Evolutionary conservation across 2,329 filamentous ascomycete genomes (phyloP).

Genomic region (Fusarium beomiforme): DNA sequence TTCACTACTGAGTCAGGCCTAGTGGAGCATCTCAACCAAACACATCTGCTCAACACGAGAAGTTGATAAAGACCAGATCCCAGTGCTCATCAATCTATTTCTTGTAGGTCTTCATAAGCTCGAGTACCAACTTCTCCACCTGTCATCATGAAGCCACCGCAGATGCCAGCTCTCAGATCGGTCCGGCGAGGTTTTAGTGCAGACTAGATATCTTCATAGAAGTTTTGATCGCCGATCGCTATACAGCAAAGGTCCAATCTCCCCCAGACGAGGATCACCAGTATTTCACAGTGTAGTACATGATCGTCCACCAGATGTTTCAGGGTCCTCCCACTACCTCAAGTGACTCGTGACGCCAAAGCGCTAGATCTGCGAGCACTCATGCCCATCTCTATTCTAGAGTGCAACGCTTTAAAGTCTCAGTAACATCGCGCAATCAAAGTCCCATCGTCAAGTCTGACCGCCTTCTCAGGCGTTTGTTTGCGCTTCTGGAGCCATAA

Average conservation of each 20-base stretch:
- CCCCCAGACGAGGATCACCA: constrained; percentile 34
- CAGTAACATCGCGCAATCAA: background rate
- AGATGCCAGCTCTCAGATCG: background rate
- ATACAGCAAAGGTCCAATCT: constrained; percentile 15
- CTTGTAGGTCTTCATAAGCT: constrained; percentile 14
- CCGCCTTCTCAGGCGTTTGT: constrained; percentile 3
- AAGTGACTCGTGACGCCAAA: background rate
- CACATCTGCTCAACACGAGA: background rate
- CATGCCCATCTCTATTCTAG: constrained; percentile 3
- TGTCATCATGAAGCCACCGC: constrained; percentile 4
- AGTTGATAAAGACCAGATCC: constrained; percentile 5
- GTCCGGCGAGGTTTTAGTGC: background rate
- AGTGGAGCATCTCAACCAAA: background rate
- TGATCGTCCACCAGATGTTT: constrained; percentile 3
- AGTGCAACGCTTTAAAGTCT: background rate
- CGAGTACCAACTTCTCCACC: constrained; percentile 5
- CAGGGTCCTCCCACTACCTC: background rate
- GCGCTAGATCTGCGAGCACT: constrained; percentile 1
- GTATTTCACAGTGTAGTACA: constrained; percentile 31
- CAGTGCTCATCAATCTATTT: constrained; percentile 4
- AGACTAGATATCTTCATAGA: background rate
- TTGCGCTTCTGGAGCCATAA: constrained; percentile 9
- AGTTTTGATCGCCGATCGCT: constrained; percentile 20
- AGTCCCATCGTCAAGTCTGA: background rate
- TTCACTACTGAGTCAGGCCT: constrained; percentile 14